Evolutionary conservation across 1,284 basidiomycete species (phyloP), one percentile per base, ranked within the genome.

Genomic region (Cutaneotrichosporon cyanovorans): DNA sequence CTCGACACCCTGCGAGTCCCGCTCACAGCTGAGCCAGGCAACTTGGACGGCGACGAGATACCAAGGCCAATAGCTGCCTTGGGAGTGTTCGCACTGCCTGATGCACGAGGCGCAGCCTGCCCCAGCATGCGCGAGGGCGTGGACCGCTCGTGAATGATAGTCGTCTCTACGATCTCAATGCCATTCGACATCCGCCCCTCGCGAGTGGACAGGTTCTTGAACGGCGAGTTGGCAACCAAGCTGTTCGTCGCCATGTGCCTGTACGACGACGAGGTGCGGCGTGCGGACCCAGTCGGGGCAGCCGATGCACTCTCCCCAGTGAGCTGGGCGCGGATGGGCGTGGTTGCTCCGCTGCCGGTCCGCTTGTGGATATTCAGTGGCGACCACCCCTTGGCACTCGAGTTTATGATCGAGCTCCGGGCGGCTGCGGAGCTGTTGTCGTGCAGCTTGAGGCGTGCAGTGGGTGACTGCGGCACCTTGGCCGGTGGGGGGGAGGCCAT

Each of bases 171-270:
- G 58, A 16, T 49, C 56, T 51, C 59, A 55, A 46, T 43, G 55
- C 46, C 59, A 53, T 62, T 59, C 60, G 22, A 48, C 48, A 25
- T 37, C 18, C 44, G 45, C 8, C 52, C 52, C 38, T 54, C 46
- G 10, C 46, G 40, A 19, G 66, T 66, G 12, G 55, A 53, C 0
- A 65, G 60, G 30, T 65, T 62, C 60, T 87, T 88, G 76, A 96
- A 96, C 8, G 87, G 87, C 10, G 87, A 91, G 59, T 89, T 89
- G 38, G 83, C 82, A 19, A 92, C 89, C 45, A 91, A 81, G 59
- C 84, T 82, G 68, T 85, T 87, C 53, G 75, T 83, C 54, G 79
- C 78, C 56, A 90, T 78, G 68, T 87, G 85, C 61, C 81, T 85
- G 74, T 85, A 91, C 60, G 84, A 87, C 42, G 80, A 83, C 16